phyloP scores from a whole-genome alignment of 805 yeast genomes.

The Metschnikowia koreensis region DNA sequence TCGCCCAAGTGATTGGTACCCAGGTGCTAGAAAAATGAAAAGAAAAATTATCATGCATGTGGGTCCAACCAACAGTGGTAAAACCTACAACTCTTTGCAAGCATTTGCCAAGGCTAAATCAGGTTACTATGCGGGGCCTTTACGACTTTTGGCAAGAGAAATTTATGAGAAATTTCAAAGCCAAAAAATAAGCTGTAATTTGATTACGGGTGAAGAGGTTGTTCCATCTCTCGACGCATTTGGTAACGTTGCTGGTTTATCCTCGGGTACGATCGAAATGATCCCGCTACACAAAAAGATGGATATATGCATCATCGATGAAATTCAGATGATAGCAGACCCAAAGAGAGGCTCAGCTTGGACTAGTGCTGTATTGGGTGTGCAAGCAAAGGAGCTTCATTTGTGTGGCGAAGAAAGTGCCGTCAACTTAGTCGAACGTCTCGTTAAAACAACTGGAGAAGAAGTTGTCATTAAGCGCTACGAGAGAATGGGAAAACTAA shows the following conservation, averaged over 20 bases:
- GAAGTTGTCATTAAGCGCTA: slow-evolving; percentile 67
- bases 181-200: slow-evolving; percentile 70
- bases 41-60: slow-evolving; percentile 87
- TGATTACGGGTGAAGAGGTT: slow-evolving; percentile 95
- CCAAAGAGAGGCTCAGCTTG: slow-evolving; percentile 84
- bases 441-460: slow-evolving; percentile 76
- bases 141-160: slow-evolving; percentile 87
- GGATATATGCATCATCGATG: slow-evolving; percentile 92
- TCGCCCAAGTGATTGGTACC: slow-evolving; percentile 64
- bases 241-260: slow-evolving; percentile 72
- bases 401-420: slow-evolving; percentile 91
- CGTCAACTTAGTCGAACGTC: slow-evolving; percentile 59
- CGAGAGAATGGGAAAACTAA: slow-evolving; percentile 69
- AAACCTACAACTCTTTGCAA: slow-evolving; percentile 80
- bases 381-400: slow-evolving; percentile 80
- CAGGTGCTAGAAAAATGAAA: slow-evolving; percentile 75
- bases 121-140: slow-evolving; percentile 94
- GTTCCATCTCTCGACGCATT: slow-evolving; percentile 62
- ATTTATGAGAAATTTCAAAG: slow-evolving; percentile 76
- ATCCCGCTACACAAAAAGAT: slow-evolving; percentile 61
- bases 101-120: slow-evolving; percentile 59
- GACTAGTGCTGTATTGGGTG: slow-evolving; percentile 89
- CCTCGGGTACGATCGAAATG: slow-evolving; percentile 95
- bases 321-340: slow-evolving; percentile 92
- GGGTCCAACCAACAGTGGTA: slow-evolving; percentile 97